Evolutionary conservation across 352 stramenopile genomes (phyloP), one percentile per base, ranked within the genome.

Genomic region (Lagenidium giganteum): DNA sequence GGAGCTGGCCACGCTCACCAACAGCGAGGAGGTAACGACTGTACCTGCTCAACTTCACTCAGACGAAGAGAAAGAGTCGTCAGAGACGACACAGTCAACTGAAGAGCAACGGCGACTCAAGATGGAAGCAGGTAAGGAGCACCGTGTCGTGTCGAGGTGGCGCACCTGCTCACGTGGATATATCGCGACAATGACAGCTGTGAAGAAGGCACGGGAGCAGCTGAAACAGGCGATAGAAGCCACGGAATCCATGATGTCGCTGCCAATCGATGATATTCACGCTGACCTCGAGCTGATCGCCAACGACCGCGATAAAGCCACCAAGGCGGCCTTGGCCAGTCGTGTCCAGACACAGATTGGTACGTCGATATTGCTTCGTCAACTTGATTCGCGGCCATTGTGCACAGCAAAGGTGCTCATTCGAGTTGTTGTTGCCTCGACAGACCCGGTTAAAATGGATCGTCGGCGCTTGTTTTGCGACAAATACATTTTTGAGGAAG

Each of bases 401-500:
- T 31, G 14, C 12, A n/a, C n/a, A n/a, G n/a, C n/a, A n/a, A n/a
- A n/a, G 16, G 16, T 42, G 36, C 21, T 42, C 23, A 7, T 31
- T 16, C 18, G n/a, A 18, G 8, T 39, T 16, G 13, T n/a, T 24
- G 7, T 26, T 36, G 18, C 11, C 45, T 5, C 7, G 5, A 26
- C 36, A 86, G 67, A 74, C 14, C 50, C 50, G 6, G 64, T 86
- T 29, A 67, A 68, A 36, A 52, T 70, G 18, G 61, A 81, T 26
- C 70, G 70, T 37, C 73, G 74, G 45, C 61, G 67, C 31, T 44
- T 93, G 46, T 44, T 68, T 30, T 87, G 70, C 25, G 78, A 71
- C 45, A 80, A 84, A 49, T 79, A 86, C 44, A 54, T 88, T 7
- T 86, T 88, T 47, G 74, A 90, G 47, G 77, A 93, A 30, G 80